Conservation (phyloP, 129 eudicot genomes). For the Ambrosia artemisiifolia region DNA sequence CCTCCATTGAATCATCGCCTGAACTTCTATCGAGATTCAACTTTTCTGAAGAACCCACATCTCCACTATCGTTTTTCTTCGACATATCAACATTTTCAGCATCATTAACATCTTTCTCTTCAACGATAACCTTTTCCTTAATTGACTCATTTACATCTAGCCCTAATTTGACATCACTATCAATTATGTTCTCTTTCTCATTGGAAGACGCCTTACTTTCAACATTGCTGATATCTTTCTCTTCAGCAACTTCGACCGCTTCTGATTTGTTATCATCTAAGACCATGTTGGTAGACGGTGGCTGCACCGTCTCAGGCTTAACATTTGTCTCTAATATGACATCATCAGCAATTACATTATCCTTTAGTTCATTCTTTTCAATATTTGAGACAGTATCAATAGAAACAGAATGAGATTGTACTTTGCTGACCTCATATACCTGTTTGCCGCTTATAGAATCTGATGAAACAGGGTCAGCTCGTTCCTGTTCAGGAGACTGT, state of each 20-base stretch:
- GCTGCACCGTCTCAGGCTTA: slow-evolving; percentile 64
- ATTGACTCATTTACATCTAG: slow-evolving; percentile 30
- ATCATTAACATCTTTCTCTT: slow-evolving; percentile 31
- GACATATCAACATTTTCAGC: slow-evolving; percentile 34
- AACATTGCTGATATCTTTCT: slow-evolving; percentile 26
- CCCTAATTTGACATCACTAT: neutral
- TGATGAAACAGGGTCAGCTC: slow-evolving; percentile 31
- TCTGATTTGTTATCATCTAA: slow-evolving; percentile 38
- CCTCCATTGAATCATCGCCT: slow-evolving; percentile 74
- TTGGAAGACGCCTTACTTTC: slow-evolving; percentile 32
- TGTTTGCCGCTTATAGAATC: slow-evolving; percentile 45
- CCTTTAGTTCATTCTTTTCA: slow-evolving; percentile 80
- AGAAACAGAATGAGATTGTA: slow-evolving; percentile 78
- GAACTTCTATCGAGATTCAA: slow-evolving; percentile 64
- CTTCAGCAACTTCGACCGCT: slow-evolving; percentile 53
- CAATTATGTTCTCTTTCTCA: slow-evolving; percentile 37
- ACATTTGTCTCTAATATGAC: slow-evolving; percentile 73
- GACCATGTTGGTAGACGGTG: slow-evolving; percentile 36
- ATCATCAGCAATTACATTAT: slow-evolving; percentile 75
- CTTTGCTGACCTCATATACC: slow-evolving; percentile 88
- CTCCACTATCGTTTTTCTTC: slow-evolving; percentile 53
- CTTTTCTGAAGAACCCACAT: slow-evolving; percentile 53
- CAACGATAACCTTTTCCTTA: slow-evolving; percentile 37
- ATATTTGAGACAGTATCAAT: slow-evolving; percentile 62
- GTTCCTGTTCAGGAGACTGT: slow-evolving; percentile 27